Percentiles rank a stretch among this genome's conserved stretches.
Evolutionary conservation across 2,329 filamentous ascomycete genomes (phyloP).

Genomic region (Colletotrichum lindemuthianum): DNA sequence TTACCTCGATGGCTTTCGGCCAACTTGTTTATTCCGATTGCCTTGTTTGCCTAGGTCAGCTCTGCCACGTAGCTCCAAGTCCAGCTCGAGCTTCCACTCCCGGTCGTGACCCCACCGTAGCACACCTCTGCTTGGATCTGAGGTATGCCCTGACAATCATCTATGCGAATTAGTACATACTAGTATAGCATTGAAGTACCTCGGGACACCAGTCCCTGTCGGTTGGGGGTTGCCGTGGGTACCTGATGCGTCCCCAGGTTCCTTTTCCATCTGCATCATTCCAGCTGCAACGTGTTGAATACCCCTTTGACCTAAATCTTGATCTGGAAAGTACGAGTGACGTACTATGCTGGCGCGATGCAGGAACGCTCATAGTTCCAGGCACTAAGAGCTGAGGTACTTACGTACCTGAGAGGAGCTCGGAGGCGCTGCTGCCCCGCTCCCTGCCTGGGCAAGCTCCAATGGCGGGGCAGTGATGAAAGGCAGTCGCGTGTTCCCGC

Average conservation of each 20-base stretch:
- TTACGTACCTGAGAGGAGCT: conserved; percentile 29
- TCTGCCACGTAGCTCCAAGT: no score
- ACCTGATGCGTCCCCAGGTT: neutral
- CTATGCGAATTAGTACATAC: no score
- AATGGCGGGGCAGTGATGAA: conserved; percentile 36
- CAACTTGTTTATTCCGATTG: no score
- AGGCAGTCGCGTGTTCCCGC: conserved; percentile 35
- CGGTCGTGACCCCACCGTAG: no score
- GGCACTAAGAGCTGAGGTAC: conserved; percentile 18
- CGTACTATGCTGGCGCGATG: conserved; percentile 31
- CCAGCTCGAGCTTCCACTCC: no score
- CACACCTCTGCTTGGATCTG: no score
- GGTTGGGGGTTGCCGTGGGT: conserved; percentile 1
- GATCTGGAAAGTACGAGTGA: conserved; percentile 29
- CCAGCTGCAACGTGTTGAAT: conserved; percentile 30
- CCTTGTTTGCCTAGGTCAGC: no score
- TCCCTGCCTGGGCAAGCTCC: conserved; percentile 31
- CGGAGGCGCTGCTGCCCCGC: conserved; percentile 31
- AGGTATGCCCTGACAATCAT: no score
- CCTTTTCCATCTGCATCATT: conserved; percentile 31
- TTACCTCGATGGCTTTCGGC: no score
- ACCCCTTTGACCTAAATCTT: conserved; percentile 29
- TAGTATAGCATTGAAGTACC: conserved; percentile 17
- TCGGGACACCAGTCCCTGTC: neutral
- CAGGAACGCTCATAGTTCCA: conserved; percentile 34